phyloP scores from a whole-genome alignment of 441 rosid genomes.

The Manihot esculenta region DNA sequence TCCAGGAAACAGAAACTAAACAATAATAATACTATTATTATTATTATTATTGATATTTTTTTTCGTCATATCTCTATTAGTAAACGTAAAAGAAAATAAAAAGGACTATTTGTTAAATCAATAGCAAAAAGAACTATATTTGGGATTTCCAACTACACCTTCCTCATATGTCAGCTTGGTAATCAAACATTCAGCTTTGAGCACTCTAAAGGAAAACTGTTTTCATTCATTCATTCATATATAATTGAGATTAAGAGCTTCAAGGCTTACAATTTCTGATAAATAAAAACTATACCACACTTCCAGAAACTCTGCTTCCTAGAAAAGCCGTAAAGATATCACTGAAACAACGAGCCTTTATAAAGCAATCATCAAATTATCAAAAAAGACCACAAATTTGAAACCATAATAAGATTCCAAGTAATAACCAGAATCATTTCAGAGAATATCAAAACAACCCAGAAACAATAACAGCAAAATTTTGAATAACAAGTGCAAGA shows the following conservation, averaged over 20 bases:
- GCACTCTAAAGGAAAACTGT: background rate
- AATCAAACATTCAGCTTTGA: background rate
- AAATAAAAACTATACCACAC: background rate
- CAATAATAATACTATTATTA: no score
- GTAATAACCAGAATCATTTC: slow-evolving; percentile 7
- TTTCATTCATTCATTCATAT: no score
- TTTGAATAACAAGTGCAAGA: background rate
- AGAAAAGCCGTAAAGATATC: background rate
- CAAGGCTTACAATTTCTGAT: background rate
- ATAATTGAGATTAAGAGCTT: background rate
- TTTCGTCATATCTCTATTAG: background rate
- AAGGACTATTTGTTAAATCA: background rate
- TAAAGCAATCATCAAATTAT: background rate
- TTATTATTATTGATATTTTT: no score
- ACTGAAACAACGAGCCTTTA: background rate
- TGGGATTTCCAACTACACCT: background rate
- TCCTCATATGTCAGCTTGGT: background rate
- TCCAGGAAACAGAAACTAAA: background rate
- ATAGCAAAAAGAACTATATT: slow-evolving; percentile 1
- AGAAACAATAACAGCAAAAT: background rate
- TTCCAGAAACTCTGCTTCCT: background rate
- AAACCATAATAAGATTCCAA: slow-evolving; percentile 12
- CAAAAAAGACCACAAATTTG: background rate
- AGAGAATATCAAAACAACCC: slow-evolving; percentile 2
- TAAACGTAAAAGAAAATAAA: background rate